Evolutionary conservation across 1,284 basidiomycete species (phyloP).

Genomic region (Cutaneotrichosporon daszewskae): DNA sequence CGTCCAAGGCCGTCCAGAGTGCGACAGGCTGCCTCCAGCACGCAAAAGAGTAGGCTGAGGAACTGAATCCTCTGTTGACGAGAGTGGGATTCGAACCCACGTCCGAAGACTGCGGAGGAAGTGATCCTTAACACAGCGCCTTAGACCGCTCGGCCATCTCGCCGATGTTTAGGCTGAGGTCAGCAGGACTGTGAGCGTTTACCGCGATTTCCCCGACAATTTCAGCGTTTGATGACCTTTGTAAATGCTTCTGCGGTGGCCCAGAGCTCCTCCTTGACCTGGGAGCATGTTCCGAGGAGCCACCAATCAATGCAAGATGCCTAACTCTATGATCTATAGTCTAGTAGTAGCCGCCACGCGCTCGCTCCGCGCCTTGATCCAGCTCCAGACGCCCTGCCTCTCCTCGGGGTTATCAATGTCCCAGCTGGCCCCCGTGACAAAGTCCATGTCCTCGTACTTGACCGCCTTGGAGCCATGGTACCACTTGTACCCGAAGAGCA

Average conservation of each 20-base stretch:
- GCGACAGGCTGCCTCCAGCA: no score
- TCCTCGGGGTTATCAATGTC: slow-evolving; percentile 31
- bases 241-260: no score
- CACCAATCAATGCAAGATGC: no score
- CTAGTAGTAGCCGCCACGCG: no score
- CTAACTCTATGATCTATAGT: no score
- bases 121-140: slow-evolving; percentile 25
- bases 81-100: slow-evolving; percentile 44
- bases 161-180: slow-evolving; percentile 7
- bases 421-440: slow-evolving; percentile 33
- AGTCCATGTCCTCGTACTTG: slow-evolving; percentile 12
- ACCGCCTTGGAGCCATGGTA: slow-evolving; percentile 3
- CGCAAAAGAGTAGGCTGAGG: no score
- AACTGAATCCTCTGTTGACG: slow-evolving; percentile 9
- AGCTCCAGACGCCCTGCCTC: slow-evolving; percentile 20
- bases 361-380: slow-evolving; percentile 23
- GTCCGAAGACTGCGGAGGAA: slow-evolving; percentile 37
- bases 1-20: no score
- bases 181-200: no score
- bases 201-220: no score
- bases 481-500: slow-evolving; percentile 17
- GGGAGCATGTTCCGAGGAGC: no score
- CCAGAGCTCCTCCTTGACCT: no score
- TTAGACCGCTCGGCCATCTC: slow-evolving; percentile 23
- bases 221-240: no score